These are phyloP conservation scores for Purshia tridentata DNA, from an alignment of 306 rosid genomes.

Conservation along the genomic window DNA sequence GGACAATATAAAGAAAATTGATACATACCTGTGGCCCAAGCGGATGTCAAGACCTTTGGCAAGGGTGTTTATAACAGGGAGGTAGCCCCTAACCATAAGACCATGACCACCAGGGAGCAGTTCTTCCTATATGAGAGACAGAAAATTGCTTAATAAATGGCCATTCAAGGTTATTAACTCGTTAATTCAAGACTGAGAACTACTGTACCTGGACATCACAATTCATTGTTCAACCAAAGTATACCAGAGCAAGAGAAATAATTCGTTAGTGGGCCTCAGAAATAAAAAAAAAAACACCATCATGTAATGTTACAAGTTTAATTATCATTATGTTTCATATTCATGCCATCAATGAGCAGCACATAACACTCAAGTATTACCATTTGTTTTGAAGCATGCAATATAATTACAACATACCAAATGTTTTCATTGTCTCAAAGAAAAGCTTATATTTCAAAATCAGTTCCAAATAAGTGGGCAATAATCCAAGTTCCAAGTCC, in stretches of 20 bases:
- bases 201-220: background rate
- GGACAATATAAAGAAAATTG: background rate
- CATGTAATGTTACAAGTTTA: background rate
- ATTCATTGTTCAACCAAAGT: background rate
- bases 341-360: background rate
- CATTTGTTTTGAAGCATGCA: no score
- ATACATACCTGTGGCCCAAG: constrained; percentile 68
- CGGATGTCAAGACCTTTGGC: constrained; percentile 97
- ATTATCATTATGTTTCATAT: no score
- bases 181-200: background rate
- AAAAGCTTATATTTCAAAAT: no score
- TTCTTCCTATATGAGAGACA: constrained; percentile 57
- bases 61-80: constrained; percentile 87
- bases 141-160: background rate
- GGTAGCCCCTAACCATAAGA: constrained; percentile 93
- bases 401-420: no score
- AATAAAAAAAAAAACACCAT: background rate
- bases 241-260: no score
- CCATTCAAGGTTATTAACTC: background rate
- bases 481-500: background rate
- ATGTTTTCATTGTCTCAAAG: no score
- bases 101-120: constrained; percentile 99
- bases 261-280: no score
- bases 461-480: no score
- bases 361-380: background rate